Percentiles rank a stretch among this genome's conserved stretches.
Conservation (phyloP, 192 early-diverging fungal species). For the Entomortierella beljakovae region DNA sequence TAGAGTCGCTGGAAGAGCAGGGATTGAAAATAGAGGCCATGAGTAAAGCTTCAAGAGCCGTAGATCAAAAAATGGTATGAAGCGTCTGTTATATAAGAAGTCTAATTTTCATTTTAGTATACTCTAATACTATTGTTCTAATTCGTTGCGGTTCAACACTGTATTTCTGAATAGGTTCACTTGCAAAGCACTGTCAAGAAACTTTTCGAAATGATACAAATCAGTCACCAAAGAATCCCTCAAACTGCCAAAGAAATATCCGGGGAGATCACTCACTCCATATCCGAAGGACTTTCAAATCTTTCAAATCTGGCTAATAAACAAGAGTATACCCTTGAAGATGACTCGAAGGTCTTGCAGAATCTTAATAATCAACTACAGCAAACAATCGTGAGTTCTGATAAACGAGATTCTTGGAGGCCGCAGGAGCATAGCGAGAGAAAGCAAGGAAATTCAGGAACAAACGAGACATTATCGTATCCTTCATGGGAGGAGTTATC, state of each 20-base stretch:
- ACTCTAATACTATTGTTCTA: not conserved
- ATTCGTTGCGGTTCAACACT: not conserved
- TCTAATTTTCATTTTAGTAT: not conserved
- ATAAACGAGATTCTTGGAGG: not conserved
- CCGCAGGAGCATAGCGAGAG: no score
- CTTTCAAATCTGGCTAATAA: conserved; percentile 6
- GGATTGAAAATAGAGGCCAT: conserved; percentile 9
- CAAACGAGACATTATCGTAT: not conserved
- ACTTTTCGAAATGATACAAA: conserved; percentile 11
- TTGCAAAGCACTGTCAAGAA: not conserved
- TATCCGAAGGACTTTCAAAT: conserved; percentile 9
- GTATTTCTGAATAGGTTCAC: not conserved
- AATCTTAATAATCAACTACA: conserved; percentile 3
- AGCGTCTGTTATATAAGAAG: not conserved
- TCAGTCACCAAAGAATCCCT: conserved; percentile 5
- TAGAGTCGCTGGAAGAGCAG: conserved; percentile 25
- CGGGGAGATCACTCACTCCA: not conserved
- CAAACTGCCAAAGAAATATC: not conserved
- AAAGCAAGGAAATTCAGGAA: no score
- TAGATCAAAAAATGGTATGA: conserved; percentile 31
- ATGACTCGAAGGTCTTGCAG: conserved; percentile 8
- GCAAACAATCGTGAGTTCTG: not conserved
- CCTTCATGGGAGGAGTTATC: conserved; percentile 11
- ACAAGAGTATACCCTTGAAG: conserved; percentile 2
- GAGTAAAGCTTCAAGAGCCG: conserved; percentile 15